Percentiles rank a stretch among this genome's conserved stretches.
phyloP scores from a whole-genome alignment of 257 asterid genomes.

The Solanum sitiens region DNA sequence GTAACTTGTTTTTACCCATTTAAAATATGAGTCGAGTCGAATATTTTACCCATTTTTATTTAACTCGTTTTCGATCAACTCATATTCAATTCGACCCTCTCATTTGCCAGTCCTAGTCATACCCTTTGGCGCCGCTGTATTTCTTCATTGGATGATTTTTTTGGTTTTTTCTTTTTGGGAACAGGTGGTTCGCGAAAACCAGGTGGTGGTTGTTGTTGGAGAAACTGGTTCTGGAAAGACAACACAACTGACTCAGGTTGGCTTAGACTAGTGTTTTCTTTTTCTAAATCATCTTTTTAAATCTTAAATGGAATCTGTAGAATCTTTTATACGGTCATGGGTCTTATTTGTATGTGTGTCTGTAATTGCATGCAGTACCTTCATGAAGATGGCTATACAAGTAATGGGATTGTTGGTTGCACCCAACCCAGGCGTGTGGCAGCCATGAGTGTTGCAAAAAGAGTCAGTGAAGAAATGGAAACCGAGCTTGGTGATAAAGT shows the following conservation, averaged over 20 bases:
- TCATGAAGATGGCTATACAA: constrained; percentile 83
- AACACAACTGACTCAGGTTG: constrained; percentile 90
- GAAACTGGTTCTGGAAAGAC: constrained; percentile 99
- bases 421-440: constrained; percentile 99
- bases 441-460: constrained; percentile 98
- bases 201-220: constrained; percentile 92
- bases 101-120: neutral
- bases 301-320: neutral
- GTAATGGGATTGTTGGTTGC: constrained; percentile 71
- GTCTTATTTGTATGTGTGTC: neutral
- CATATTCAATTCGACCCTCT: neutral
- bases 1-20: neutral
- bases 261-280: neutral
- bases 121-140: neutral
- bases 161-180: neutral
- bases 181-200: constrained; percentile 93
- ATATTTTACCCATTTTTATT: neutral
- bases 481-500: constrained; percentile 81
- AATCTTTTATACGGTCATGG: neutral
- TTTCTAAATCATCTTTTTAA: neutral
- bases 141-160: neutral
- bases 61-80: no score
- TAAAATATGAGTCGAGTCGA: neutral
- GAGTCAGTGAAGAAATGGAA: constrained; percentile 99
- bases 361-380: constrained; percentile 59